phyloP scores from a whole-genome alignment of 306 rosid species.

The Fagus sylvatica region DNA sequence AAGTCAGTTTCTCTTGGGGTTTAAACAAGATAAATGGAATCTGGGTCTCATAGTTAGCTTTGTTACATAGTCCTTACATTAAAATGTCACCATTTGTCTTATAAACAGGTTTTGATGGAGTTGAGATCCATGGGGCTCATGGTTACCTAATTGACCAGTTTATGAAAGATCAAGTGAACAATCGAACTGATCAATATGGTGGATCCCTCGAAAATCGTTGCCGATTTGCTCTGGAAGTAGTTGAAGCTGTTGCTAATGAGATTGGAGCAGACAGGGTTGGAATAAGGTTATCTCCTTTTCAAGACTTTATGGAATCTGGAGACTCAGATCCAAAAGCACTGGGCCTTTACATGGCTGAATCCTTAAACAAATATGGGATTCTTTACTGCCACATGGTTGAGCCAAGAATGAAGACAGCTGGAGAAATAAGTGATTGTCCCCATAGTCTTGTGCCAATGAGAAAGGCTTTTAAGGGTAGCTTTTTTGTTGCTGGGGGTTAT shows the following conservation, averaged over 20 bases:
- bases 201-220: constrained; percentile 67
- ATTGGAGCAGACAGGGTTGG: constrained; percentile 66
- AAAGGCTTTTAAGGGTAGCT: constrained; percentile 60
- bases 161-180: constrained; percentile 59
- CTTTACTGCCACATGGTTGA: constrained; percentile 69
- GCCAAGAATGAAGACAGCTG: constrained; percentile 44
- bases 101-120: constrained; percentile 70
- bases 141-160: constrained; percentile 73
- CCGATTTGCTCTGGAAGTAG: constrained; percentile 52
- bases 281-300: constrained; percentile 62
- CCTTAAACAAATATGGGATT: constrained; percentile 49
- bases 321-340: constrained; percentile 57
- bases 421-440: constrained; percentile 23
- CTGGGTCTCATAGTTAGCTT: background rate
- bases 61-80: background rate
- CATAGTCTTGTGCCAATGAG: constrained; percentile 52
- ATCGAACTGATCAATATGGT: constrained; percentile 64
- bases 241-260: constrained; percentile 53
- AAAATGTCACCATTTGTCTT: too few relatives aligned
- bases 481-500: constrained; percentile 59
- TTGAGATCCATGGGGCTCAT: constrained; percentile 69
- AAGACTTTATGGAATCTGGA: constrained; percentile 30
- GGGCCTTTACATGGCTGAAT: constrained; percentile 47
- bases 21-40: background rate
- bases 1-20: background rate